These are phyloP conservation scores for Guyanaporus albipodus DNA, from an alignment of 768 basidiomycete genomes.

Conservation along the genomic window DNA sequence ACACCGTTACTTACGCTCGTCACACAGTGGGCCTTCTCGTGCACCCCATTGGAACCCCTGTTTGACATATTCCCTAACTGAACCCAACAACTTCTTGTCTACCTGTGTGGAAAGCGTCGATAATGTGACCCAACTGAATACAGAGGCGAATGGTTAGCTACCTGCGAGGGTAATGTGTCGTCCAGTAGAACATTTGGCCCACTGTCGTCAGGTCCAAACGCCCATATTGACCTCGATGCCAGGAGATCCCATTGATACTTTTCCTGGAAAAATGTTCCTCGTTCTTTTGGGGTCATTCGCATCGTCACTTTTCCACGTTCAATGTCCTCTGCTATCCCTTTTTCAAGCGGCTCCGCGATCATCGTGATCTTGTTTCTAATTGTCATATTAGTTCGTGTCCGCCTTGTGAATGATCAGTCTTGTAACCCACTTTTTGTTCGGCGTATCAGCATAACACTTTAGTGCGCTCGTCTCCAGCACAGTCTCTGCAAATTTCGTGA, in stretches of 20 bases:
- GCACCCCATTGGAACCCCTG: slow-evolving; percentile 99
- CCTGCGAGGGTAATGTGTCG: slow-evolving; percentile 94
- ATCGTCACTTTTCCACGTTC: slow-evolving; percentile 91
- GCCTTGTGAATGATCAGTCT: neutral
- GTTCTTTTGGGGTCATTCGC: slow-evolving; percentile 91
- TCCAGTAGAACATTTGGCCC: slow-evolving; percentile 93
- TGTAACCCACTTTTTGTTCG: slow-evolving; percentile 87
- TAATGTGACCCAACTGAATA: neutral
- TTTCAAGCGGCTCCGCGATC: slow-evolving; percentile 97
- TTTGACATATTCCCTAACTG: slow-evolving; percentile 92
- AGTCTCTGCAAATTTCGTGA: slow-evolving; percentile 97
- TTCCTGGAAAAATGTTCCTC: slow-evolving; percentile 93
- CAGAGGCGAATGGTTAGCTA: slow-evolving; percentile 27
- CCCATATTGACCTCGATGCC: slow-evolving; percentile 98
- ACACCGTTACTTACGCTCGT: slow-evolving; percentile 77
- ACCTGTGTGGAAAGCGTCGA: slow-evolving; percentile 43
- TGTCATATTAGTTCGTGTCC: slow-evolving; percentile 13
- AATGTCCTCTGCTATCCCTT: slow-evolving; percentile 94
- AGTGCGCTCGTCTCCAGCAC: slow-evolving; percentile 96
- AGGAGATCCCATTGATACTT: slow-evolving; percentile 98
- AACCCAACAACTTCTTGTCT: slow-evolving; percentile 87
- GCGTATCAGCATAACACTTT: slow-evolving; percentile 99
- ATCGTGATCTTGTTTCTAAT: slow-evolving; percentile 94
- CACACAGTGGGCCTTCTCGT: slow-evolving; percentile 94
- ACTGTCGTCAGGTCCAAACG: slow-evolving; percentile 95